phyloP scores from a whole-genome alignment of 2,329 filamentous ascomycete species.

The Dactylella cylindrospora region DNA sequence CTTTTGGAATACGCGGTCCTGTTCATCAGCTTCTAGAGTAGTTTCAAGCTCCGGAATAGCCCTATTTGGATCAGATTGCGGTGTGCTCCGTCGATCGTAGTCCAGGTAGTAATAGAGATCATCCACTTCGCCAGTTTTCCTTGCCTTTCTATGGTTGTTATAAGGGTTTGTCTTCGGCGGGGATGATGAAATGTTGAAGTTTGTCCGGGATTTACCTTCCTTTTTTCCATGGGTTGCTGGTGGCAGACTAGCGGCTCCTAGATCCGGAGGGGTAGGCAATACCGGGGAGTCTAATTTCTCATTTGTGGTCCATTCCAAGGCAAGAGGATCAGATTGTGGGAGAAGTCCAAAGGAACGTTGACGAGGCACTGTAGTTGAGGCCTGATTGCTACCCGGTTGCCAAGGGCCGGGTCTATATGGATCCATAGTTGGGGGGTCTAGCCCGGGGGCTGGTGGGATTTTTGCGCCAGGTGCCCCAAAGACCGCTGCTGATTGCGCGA shows the following conservation, averaged over 20 bases:
- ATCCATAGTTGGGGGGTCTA: conserved; percentile 17
- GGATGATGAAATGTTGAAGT: conserved; percentile 24
- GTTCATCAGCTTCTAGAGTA: conserved; percentile 36
- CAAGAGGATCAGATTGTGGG: conserved; percentile 9
- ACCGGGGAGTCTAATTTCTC: conserved; percentile 37
- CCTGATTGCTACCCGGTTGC: conserved; percentile 2
- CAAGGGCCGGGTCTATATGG: conserved; percentile 23
- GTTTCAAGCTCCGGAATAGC: conserved; percentile 41
- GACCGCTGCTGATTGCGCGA: neutral
- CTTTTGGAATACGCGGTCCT: conserved; percentile 38
- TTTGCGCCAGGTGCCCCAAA: conserved; percentile 17
- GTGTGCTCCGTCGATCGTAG: conserved; percentile 29
- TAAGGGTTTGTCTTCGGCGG: conserved; percentile 40
- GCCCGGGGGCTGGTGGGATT: conserved; percentile 9
- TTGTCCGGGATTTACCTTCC: conserved; percentile 29
- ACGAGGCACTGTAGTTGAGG: conserved; percentile 9
- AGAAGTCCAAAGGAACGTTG: conserved; percentile 25
- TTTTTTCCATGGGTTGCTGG: conserved; percentile 27
- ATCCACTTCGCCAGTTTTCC: conserved; percentile 40
- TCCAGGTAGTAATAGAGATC: conserved; percentile 41
- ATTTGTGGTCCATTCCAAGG: conserved; percentile 19
- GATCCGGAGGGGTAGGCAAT: conserved; percentile 19
- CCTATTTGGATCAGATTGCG: conserved; percentile 31
- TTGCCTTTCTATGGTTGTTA: conserved; percentile 39
- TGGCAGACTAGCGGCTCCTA: conserved; percentile 11